Conservation (phyloP, 441 rosid genomes). For the Populus hybrid region DNA sequence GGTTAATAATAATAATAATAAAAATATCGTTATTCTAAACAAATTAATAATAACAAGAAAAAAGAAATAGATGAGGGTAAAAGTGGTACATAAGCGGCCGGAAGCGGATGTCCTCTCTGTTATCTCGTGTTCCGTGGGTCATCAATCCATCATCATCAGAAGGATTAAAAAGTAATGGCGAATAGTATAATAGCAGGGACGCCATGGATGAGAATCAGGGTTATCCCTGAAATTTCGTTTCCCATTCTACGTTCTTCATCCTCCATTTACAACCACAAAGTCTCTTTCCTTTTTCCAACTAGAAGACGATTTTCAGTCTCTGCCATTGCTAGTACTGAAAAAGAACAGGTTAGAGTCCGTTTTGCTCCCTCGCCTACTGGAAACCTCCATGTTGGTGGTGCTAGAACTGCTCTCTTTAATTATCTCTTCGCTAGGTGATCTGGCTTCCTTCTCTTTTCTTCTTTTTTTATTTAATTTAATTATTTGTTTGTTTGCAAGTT, state of each 20-base stretch:
- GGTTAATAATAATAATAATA: no score
- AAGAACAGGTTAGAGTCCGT: slow-evolving; percentile 67
- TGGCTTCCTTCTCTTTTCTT: background rate
- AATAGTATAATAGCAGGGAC: slow-evolving; percentile 25
- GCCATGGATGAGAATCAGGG: slow-evolving; percentile 42
- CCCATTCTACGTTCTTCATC: slow-evolving; percentile 8
- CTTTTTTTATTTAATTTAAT: background rate
- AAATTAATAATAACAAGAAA: no score
- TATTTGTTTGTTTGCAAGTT: background rate
- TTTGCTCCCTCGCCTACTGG: slow-evolving; percentile 99
- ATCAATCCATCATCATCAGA: no score
- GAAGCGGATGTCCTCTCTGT: no score
- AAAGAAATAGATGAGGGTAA: no score
- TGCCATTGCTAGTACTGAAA: slow-evolving; percentile 29
- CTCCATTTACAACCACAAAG: background rate
- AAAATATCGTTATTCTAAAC: no score
- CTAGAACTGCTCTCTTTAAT: slow-evolving; percentile 96
- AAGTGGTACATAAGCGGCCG: no score
- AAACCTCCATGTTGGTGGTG: slow-evolving; percentile 95
- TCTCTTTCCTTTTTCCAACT: background rate
- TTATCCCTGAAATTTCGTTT: slow-evolving; percentile 35
- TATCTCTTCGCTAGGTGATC: slow-evolving; percentile 82
- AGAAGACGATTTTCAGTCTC: slow-evolving; percentile 48
- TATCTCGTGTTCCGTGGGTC: no score
- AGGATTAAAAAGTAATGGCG: slow-evolving; percentile 25